A percentile compares a stretch with the other conserved stretches of the same genome.
Conservation (phyloP, 371 early-diverging fungal species). For the Mortierella sp. region DNA sequence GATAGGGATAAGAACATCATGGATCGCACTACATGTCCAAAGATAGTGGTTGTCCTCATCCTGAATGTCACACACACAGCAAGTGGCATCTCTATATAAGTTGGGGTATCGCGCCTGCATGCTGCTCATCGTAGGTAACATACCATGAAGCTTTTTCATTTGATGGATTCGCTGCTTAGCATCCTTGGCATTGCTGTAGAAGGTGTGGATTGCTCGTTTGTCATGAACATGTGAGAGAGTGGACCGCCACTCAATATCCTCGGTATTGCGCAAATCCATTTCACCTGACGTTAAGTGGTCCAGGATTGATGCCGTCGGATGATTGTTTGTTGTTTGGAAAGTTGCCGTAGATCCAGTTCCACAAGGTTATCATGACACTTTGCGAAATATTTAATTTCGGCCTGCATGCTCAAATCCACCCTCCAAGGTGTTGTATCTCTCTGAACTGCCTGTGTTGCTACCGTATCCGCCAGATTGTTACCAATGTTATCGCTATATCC, state of each 20-base stretch:
- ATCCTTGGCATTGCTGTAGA: neutral
- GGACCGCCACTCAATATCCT: no score
- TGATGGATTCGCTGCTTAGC: neutral
- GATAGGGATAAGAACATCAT: no score
- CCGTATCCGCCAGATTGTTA: neutral
- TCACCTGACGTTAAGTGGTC: no score
- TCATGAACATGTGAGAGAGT: no score
- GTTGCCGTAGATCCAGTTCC: neutral
- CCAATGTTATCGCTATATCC: constrained; percentile 13
- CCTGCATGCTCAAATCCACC: constrained; percentile 6
- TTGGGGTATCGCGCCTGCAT: neutral
- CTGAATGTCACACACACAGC: constrained; percentile 8
- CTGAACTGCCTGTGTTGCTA: neutral
- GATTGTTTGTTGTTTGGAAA: constrained; percentile 5
- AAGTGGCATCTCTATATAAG: neutral
- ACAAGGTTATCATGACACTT: neutral
- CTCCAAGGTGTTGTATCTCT: neutral
- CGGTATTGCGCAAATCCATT: no score
- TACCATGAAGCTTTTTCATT: constrained; percentile 18
- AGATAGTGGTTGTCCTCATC: neutral
- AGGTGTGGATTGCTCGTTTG: no score
- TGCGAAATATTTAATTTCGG: neutral
- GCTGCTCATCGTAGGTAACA: neutral
- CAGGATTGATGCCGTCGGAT: neutral
- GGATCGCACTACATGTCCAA: neutral